A percentile compares a stretch with the other conserved stretches of the same genome.
These are phyloP conservation scores for Rhytidiadelphus loreus DNA, from an alignment of 225 moss, liverwort and hornwort species.

Conservation along the genomic window DNA sequence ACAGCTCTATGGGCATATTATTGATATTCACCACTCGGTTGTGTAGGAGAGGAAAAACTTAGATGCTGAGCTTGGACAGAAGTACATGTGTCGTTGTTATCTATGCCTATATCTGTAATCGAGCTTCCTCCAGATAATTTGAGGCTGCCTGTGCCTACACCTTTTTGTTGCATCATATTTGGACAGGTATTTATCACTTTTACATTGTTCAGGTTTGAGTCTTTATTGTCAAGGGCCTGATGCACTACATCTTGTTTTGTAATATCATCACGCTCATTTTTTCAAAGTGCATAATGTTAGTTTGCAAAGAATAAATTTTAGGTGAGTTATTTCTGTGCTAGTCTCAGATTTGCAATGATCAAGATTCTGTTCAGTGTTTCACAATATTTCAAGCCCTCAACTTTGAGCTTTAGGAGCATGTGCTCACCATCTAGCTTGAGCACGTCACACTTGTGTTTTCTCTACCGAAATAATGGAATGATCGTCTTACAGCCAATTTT, in stretches of 20 bases:
- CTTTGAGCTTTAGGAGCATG: not conserved
- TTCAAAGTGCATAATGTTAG: not conserved
- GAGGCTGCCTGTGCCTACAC: slow-evolving; percentile 39
- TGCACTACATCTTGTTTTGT: not conserved
- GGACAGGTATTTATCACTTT: slow-evolving; percentile 38
- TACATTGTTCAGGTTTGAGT: slow-evolving; percentile 16
- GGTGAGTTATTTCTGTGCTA: not conserved
- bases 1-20: slow-evolving; percentile 28
- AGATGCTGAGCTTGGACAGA: slow-evolving; percentile 56
- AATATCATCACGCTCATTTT: not conserved
- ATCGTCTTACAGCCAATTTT: not conserved
- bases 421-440: slow-evolving; percentile 4
- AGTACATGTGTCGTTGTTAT: slow-evolving; percentile 46
- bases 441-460: not conserved
- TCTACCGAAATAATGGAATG: not conserved
- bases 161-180: slow-evolving; percentile 39
- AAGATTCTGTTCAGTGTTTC: not conserved
- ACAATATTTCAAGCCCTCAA: not conserved
- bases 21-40: slow-evolving; percentile 43
- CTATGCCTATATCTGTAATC: slow-evolving; percentile 39
- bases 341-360: not conserved
- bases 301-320: not conserved
- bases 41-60: slow-evolving; percentile 57
- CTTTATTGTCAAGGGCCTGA: not conserved
- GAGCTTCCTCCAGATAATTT: slow-evolving; percentile 42